These are phyloP conservation scores for Brettanomyces nanus DNA, from an alignment of 805 yeast genomes.

Conservation along the genomic window DNA sequence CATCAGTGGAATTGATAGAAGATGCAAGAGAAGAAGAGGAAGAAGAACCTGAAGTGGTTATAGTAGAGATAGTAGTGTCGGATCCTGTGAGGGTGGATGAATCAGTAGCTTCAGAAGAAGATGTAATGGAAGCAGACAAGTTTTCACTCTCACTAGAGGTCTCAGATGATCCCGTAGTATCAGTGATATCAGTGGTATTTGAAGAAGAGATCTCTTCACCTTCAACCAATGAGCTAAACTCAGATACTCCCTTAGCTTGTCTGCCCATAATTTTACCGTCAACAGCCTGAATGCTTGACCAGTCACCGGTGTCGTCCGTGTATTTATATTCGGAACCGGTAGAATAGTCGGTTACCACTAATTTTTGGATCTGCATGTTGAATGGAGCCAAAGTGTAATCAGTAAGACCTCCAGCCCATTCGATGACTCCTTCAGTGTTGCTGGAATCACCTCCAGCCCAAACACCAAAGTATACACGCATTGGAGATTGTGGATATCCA, in stretches of 20 bases:
- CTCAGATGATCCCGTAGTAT: no score
- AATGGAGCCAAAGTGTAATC: constrained; percentile 63
- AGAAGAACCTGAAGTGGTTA: not conserved
- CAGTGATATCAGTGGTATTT: no score
- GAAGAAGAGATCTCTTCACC: no score
- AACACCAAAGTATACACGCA: constrained; percentile 51
- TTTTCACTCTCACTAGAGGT: no score
- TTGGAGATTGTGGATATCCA: constrained; percentile 91
- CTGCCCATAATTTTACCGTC: constrained; percentile 61
- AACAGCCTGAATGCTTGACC: constrained; percentile 49
- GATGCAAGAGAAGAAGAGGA: constrained; percentile 6
- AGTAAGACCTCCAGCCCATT: constrained; percentile 77
- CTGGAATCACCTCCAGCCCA: constrained; percentile 81
- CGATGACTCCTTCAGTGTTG: constrained; percentile 60
- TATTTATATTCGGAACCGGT: constrained; percentile 53
- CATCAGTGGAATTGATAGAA: constrained; percentile 10
- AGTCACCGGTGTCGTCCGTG: constrained; percentile 45
- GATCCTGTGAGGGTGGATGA: constrained; percentile 6
- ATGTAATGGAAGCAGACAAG: not conserved
- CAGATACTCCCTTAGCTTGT: no score
- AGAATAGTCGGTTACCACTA: constrained; percentile 64
- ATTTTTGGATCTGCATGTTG: constrained; percentile 50
- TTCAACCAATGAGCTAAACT: no score
- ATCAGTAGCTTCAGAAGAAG: constrained; percentile 8
- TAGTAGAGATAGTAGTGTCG: not conserved